Base-by-base conservation (phyloP, 805 yeast genomes). In the Pichia paraexigua region DNA sequence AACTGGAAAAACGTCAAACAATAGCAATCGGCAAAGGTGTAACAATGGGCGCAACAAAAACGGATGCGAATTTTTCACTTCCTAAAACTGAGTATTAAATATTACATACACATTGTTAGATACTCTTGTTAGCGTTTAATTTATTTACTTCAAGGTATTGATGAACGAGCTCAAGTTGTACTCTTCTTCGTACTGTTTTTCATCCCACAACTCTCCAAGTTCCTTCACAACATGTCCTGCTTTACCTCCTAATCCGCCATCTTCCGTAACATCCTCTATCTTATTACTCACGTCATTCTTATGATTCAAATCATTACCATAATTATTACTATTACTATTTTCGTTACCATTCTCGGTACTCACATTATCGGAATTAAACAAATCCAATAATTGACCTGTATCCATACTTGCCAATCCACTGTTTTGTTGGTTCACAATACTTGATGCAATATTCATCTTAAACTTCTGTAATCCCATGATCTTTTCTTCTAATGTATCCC, bases 391-490 rank as follows among this genome's bases (percentile, higher is more conserved):
- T 67, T 94, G 98, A 63, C 87, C 89, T 0, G 99, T 92, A 62
- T 89, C 97, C 99, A 94, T 94, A 0, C 97, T 87, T 3, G 88
- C 80, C 56, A 94, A 76, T 0, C 98, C 98, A n/a, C 95, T 80
- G 66, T 94, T 94, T 64, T 94, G 99, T 67, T 94, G 99, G 64
- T 90, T 91, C 49, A 94, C 95, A 59, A 94, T 87, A 0, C 98
- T 87, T 0, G 96, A 87, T 0, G 99, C 99, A 63, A 94, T 89
- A 63, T 94, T 94, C 86, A 94, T 85, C 71, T 94, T 94, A 79
- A 94, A 94, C 66, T 89, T 89, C 63, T 94, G 99, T 58, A 94
- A 73, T 27, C 99, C 98, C 99, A 94, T 94, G 53, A 94, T 94
- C 68, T 94, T 90, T 65, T 94, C 99, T 66, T 94, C 99, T 56